These are phyloP conservation scores for Pyrenochaeta sp. DNA, from an alignment of 2,329 filamentous ascomycete species.

Conservation along the genomic window DNA sequence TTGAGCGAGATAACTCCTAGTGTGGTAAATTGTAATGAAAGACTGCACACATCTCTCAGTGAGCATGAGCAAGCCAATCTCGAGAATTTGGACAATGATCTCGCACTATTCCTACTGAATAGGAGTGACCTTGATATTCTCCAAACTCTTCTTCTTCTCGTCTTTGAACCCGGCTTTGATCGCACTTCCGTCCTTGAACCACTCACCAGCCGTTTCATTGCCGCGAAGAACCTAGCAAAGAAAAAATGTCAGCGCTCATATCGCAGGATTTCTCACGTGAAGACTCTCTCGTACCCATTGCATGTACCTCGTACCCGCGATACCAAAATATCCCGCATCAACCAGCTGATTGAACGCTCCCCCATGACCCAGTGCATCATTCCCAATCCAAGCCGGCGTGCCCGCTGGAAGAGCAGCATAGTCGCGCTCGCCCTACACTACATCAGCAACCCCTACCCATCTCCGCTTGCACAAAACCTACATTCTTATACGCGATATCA, in stretches of 20 bases:
- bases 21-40: too few relatives aligned
- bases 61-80: too few relatives aligned
- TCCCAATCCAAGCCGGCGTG: background rate
- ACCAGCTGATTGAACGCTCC: background rate
- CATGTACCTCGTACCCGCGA: background rate
- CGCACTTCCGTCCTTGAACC: background rate
- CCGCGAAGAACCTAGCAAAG: background rate
- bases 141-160: background rate
- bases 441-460: background rate
- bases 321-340: background rate
- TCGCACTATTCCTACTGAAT: too few relatives aligned
- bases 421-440: background rate
- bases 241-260: background rate
- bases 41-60: too few relatives aligned
- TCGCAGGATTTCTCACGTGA: background rate
- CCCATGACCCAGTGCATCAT: background rate
- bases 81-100: too few relatives aligned
- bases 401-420: background rate
- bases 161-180: background rate
- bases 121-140: background rate
- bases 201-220: background rate
- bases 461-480: background rate
- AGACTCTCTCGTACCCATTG: background rate
- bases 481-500: background rate
- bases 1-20: too few relatives aligned